Conservation (phyloP, 441 rosid genomes). For the Metrosideros polymorpha region DNA sequence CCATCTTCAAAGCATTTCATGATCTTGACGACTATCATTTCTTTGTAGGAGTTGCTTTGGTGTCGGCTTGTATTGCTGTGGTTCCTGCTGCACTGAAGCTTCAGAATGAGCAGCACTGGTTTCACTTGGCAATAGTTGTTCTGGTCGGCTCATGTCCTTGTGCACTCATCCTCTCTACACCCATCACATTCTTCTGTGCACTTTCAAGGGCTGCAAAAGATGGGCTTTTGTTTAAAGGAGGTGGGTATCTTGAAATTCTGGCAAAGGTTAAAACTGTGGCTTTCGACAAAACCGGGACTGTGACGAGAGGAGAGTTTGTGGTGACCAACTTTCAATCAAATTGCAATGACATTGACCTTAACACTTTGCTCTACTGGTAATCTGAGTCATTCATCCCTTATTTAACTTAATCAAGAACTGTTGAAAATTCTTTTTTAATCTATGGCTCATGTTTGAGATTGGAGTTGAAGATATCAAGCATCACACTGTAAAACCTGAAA, state of each 20-base stretch:
- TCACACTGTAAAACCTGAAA: neutral
- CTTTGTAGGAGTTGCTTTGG: slow-evolving; percentile 44
- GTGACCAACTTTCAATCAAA: slow-evolving; percentile 52
- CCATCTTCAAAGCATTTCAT: neutral
- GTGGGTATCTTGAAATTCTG: slow-evolving; percentile 60
- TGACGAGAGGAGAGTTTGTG: slow-evolving; percentile 78
- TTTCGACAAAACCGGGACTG: slow-evolving; percentile 92
- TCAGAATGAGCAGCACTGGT: slow-evolving; percentile 40
- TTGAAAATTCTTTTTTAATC: neutral
- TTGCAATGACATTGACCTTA: slow-evolving; percentile 21
- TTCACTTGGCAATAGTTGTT: slow-evolving; percentile 72
- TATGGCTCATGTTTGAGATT: neutral
- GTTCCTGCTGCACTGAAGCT: slow-evolving; percentile 45
- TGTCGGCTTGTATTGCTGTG: slow-evolving; percentile 39
- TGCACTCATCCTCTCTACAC: slow-evolving; percentile 83
- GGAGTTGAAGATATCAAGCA: neutral
- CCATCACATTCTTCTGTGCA: slow-evolving; percentile 81
- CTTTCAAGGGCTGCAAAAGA: slow-evolving; percentile 74
- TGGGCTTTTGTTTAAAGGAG: slow-evolving; percentile 86
- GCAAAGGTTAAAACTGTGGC: slow-evolving; percentile 64
- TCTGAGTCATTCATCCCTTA: neutral
- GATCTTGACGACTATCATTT: neutral
- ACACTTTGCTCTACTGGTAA: slow-evolving; percentile 62
- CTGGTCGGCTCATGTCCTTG: slow-evolving; percentile 92
- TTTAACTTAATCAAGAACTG: neutral